Evolutionary conservation across 2,329 filamentous ascomycete genomes (phyloP).

Genomic region (Gaeumannomyces sp.): DNA sequence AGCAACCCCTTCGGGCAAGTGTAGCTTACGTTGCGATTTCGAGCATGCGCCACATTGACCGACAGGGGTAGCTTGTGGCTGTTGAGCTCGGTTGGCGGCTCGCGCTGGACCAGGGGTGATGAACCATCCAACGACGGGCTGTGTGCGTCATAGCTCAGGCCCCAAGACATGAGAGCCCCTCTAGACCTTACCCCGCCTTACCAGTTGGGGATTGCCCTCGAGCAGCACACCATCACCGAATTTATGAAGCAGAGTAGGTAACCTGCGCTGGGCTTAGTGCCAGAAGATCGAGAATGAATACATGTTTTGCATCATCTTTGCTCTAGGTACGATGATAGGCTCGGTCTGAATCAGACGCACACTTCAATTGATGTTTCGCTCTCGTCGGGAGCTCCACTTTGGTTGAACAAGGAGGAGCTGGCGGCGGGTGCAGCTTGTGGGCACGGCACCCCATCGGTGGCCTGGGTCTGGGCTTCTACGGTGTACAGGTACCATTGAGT

Average conservation of each 20-base stretch:
- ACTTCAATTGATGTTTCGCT: not conserved
- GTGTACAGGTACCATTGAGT: no score
- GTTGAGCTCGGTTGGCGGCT: no score
- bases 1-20: not conserved
- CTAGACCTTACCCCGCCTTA: not conserved
- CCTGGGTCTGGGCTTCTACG: no score
- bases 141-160: not conserved
- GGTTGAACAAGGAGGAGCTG: not conserved
- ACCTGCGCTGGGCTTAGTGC: no score
- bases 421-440: no score
- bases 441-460: no score
- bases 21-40: constrained; percentile 11
- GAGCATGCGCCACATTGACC: constrained; percentile 8
- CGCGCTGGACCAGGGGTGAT: not conserved
- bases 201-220: not conserved
- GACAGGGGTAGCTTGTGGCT: constrained; percentile 2
- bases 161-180: not conserved
- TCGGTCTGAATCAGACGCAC: not conserved
- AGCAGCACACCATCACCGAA: not conserved
- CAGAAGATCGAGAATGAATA: no score
- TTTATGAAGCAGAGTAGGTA: no score
- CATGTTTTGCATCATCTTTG: not conserved
- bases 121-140: not conserved
- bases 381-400: not conserved
- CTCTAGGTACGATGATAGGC: not conserved